Conservation (phyloP, 73 alveolate genomes). For the Paramecium pentaurelia region DNA sequence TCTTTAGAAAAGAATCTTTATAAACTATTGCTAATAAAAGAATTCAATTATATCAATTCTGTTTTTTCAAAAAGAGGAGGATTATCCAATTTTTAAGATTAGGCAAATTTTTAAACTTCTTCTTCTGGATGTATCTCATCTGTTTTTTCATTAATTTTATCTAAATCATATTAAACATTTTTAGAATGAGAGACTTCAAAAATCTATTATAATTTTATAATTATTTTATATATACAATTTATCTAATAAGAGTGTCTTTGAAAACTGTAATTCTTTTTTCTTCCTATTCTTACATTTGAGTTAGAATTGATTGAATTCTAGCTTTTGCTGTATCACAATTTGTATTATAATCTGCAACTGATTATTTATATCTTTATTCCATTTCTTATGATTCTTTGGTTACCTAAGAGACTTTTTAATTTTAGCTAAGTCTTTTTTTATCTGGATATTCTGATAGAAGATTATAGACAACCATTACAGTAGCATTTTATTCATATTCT, state of each 20-base stretch:
- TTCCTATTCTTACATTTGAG: conserved; percentile 12
- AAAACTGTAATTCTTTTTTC: conserved; percentile 24
- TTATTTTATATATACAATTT: not conserved
- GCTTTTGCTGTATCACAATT: not conserved
- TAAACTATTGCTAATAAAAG: conserved; percentile 19
- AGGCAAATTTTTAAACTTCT: not conserved
- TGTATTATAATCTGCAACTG: not conserved
- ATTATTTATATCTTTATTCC: conserved; percentile 14
- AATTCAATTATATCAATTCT: not conserved
- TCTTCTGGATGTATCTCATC: conserved; percentile 25
- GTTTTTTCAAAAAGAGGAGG: not conserved
- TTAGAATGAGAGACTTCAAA: conserved; percentile 49
- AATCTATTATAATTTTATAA: not conserved
- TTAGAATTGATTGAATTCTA: not conserved
- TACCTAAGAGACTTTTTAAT: not conserved
- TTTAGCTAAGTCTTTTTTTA: not conserved
- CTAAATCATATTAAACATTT: conserved; percentile 24
- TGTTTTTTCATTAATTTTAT: conserved; percentile 5
- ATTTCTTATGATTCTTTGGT: not conserved
- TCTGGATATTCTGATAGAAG: conserved; percentile 22
- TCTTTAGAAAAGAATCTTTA: not conserved
- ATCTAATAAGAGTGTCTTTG: not conserved
- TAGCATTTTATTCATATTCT: conserved; percentile 27
- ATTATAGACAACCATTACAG: conserved; percentile 35
- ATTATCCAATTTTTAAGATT: not conserved